Evolutionary conservation across 371 early-diverging fungal species (phyloP).

Genomic region (Paramicrosporidium saccamoebae): DNA sequence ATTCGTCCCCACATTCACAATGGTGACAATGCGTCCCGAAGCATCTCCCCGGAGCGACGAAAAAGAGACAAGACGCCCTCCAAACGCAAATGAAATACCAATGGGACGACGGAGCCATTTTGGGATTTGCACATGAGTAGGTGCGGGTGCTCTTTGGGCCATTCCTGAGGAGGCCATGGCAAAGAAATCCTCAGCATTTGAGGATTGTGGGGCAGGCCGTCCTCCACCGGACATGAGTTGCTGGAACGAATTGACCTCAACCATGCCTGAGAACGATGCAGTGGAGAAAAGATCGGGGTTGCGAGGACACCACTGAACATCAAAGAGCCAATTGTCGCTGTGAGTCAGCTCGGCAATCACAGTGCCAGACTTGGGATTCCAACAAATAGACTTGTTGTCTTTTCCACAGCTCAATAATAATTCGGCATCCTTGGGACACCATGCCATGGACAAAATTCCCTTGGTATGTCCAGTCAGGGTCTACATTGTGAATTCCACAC

Average conservation of each 20-base stretch:
- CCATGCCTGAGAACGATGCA: constrained; percentile 56
- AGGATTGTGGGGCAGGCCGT: too few species aligned
- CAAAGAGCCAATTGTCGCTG: constrained; percentile 54
- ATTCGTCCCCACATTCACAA: constrained; percentile 15
- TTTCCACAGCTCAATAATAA: constrained; percentile 57
- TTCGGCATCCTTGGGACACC: constrained; percentile 71
- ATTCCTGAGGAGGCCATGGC: constrained; percentile 4
- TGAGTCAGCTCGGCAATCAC: constrained; percentile 35
- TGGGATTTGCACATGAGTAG: constrained; percentile 49
- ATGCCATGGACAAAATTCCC: constrained; percentile 52
- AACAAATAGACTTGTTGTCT: constrained; percentile 66
- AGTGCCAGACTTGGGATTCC: constrained; percentile 38
- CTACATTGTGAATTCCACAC: constrained; percentile 5
- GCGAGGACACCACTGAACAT: constrained; percentile 62
- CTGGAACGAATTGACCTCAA: constrained; percentile 48
- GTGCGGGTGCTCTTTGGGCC: too few species aligned
- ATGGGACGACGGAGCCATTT: constrained; percentile 78
- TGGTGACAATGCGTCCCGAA: constrained; percentile 8
- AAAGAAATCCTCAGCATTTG: constrained; percentile 7
- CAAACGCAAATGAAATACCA: constrained; percentile 62
- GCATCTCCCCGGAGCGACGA: constrained; percentile 9
- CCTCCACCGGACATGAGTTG: too few species aligned
- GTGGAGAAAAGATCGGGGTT: constrained; percentile 59
- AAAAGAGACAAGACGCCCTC: constrained; percentile 46
- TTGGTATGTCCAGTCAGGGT: constrained; percentile 35